Conservation (phyloP, 345 rosid species). For the Fremontodendron californicum region DNA sequence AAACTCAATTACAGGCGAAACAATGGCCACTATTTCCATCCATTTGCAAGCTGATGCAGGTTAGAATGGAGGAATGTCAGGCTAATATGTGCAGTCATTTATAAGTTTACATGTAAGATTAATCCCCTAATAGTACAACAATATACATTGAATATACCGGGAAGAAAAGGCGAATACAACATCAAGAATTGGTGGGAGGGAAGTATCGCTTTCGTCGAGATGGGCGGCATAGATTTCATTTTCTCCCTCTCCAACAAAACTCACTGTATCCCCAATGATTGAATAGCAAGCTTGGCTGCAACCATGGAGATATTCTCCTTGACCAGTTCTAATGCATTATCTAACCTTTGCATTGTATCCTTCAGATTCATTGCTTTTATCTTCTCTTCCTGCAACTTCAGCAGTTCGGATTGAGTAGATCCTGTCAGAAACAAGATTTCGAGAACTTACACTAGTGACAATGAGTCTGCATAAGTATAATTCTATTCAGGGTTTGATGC, state of each 20-base stretch:
- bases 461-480: neutral
- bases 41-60: neutral
- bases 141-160: too few relatives aligned
- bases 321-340: conserved; percentile 43
- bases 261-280: conserved; percentile 46
- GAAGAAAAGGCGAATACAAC: neutral
- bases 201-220: neutral
- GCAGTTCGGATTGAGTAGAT: conserved; percentile 48
- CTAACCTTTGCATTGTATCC: conserved; percentile 57
- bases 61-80: too few relatives aligned
- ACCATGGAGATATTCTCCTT: conserved; percentile 56
- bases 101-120: too few relatives aligned
- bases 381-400: conserved; percentile 59
- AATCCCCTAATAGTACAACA: neutral
- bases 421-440: conserved; percentile 35
- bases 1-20: too few relatives aligned
- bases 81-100: neutral
- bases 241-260: neutral
- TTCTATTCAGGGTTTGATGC: neutral
- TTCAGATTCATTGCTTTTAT: conserved; percentile 60
- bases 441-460: neutral
- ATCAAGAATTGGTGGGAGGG: neutral
- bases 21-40: neutral
- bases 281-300: conserved; percentile 85
- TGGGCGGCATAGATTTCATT: neutral